Evolutionary conservation across 2,329 filamentous ascomycete genomes (phyloP), one percentile per base, ranked within the genome.

Genomic region (Cladosporium sp.): DNA sequence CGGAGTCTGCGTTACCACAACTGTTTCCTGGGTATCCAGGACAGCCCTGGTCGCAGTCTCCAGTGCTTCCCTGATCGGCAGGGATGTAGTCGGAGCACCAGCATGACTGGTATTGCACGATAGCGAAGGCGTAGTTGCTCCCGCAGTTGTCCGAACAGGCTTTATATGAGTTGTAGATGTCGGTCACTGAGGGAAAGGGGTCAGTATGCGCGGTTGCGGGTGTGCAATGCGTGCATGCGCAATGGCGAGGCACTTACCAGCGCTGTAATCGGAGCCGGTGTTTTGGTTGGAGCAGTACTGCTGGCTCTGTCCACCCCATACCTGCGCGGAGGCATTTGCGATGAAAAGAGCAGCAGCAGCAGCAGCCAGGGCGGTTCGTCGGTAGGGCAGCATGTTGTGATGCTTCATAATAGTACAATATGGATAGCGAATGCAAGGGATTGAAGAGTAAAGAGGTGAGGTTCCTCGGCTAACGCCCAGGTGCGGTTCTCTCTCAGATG

Each of bases 81-180:
- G 91, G 91, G 2, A 83, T 82, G 72, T 88, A 88, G 75, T 92
- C 85, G 44, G 89, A 89, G 76, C 91, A 94, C 90, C 90, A 94
- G 75, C 91, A 94, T 61, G 83, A 77, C 36, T 86, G 80, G 18
- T 78, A 83, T 71, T 92, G 85, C 1, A 93, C 80, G 58, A 94
- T 81, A 69, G 89, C 90, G 68, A 89, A 91, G 47, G 90, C 90
- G 69, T 83, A 90, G 18, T 81, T 71, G 24, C 74, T 73, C 30
- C 77, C 72, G 78, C 91, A 94, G 59, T 83, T 83, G 59, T 85
- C 79, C 59, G 82, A 79, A 75, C 91, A 94, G 14, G 88, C 83
- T 34, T 90, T 90, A 71, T 92, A 88, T 24, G 90, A 90, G 75
- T 92, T 89, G 64, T 73, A 81, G 54, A 74, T 77, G 67, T 75